Conservation (phyloP, 768 basidiomycete genomes). For the Suillus subluteus region DNA sequence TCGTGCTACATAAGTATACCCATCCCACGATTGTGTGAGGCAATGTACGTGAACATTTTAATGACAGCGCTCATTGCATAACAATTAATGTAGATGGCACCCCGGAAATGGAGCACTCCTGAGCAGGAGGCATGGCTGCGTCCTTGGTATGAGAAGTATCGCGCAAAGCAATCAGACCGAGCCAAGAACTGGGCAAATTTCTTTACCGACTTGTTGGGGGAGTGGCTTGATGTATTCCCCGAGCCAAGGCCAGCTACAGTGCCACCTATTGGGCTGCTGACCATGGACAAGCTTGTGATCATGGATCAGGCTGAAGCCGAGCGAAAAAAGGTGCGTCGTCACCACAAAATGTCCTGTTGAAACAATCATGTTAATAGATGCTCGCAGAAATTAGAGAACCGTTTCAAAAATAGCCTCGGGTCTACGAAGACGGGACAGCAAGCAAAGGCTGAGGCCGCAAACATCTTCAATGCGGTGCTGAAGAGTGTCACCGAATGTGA, state of each 20-base stretch:
- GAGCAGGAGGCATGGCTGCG: neutral
- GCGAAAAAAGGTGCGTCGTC: neutral
- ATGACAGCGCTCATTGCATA: slow-evolving; percentile 2
- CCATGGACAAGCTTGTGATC: neutral
- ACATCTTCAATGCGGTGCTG: neutral
- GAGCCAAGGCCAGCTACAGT: neutral
- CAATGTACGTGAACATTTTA: slow-evolving; percentile 1
- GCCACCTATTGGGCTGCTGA: neutral
- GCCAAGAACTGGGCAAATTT: slow-evolving; percentile 1
- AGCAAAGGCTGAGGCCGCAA: neutral
- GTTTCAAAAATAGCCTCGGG: neutral
- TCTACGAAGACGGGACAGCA: neutral
- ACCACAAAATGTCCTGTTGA: neutral
- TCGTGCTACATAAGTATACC: slow-evolving; percentile 3
- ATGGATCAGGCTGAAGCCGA: slow-evolving; percentile 1
- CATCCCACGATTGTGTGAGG: neutral
- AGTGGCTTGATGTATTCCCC: neutral
- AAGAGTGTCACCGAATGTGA: neutral
- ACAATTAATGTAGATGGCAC: slow-evolving; percentile 5
- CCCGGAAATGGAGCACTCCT: neutral
- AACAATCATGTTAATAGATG: neutral
- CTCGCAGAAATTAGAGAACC: neutral
- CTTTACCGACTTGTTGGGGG: neutral
- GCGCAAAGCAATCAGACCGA: neutral
- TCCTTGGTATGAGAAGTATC: neutral